phyloP scores from a whole-genome alignment of 139 green algal genomes.

The Chara braunii region DNA sequence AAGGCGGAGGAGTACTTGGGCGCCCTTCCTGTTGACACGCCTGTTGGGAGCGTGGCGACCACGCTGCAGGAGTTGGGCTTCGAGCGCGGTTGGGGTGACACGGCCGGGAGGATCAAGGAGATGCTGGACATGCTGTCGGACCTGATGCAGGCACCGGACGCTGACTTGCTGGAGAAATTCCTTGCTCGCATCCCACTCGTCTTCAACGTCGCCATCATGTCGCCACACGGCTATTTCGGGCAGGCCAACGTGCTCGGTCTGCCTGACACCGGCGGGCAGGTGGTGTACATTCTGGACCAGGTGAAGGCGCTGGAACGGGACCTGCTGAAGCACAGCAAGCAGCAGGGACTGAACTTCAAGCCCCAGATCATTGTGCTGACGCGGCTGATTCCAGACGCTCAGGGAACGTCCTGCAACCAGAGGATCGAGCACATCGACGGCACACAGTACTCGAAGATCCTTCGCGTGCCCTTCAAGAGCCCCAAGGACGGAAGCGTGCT shows the following conservation, averaged over 20 bases:
- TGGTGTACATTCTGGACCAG: slow-evolving; percentile 79
- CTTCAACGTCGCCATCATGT: slow-evolving; percentile 66
- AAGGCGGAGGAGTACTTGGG: too few species aligned
- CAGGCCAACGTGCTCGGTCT: slow-evolving; percentile 64
- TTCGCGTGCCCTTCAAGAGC: slow-evolving; percentile 67
- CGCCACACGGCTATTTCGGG: slow-evolving; percentile 74
- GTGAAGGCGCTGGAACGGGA: slow-evolving; percentile 35
- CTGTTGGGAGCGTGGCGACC: too few species aligned
- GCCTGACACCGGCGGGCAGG: slow-evolving; percentile 60
- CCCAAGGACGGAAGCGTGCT: slow-evolving; percentile 40
- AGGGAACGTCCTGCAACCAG: slow-evolving; percentile 68
- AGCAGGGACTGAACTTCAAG: slow-evolving; percentile 22
- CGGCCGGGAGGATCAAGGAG: slow-evolving; percentile 47
- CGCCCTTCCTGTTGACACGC: too few species aligned
- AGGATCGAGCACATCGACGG: slow-evolving; percentile 65
- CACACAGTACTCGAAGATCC: slow-evolving; percentile 56
- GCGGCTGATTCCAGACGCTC: slow-evolving; percentile 65
- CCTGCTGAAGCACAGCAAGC: neutral
- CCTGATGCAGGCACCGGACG: slow-evolving; percentile 56
- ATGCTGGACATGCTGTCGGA: slow-evolving; percentile 67
- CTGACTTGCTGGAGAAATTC: slow-evolving; percentile 54
- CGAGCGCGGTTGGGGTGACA: slow-evolving; percentile 61
- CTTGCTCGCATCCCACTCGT: slow-evolving; percentile 60
- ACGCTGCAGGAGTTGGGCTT: slow-evolving; percentile 53
- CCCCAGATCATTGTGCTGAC: slow-evolving; percentile 68